Conservation (phyloP, 805 yeast genomes). For the Cyberlindnera euphorbiae region DNA sequence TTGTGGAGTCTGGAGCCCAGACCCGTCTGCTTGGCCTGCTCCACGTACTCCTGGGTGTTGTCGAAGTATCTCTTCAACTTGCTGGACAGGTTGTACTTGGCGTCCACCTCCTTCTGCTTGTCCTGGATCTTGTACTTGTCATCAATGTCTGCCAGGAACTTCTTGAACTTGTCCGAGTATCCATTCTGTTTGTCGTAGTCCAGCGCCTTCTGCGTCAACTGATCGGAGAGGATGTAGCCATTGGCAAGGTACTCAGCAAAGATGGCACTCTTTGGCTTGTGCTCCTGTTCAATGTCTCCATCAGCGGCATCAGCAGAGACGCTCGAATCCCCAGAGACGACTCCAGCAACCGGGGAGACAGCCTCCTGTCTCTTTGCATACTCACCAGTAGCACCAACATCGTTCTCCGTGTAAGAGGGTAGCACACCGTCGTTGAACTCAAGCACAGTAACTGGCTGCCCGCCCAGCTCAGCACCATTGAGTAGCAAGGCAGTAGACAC, state of each 20-base stretch:
- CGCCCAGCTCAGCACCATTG: constrained; percentile 70
- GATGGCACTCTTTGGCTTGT: constrained; percentile 70
- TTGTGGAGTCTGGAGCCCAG: constrained; percentile 55
- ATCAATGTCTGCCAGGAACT: constrained; percentile 52
- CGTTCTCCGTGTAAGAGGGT: constrained; percentile 19
- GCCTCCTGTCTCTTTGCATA: constrained; percentile 6
- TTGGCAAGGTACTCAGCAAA: constrained; percentile 70
- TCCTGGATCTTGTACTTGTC: constrained; percentile 52
- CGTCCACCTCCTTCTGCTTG: constrained; percentile 35
- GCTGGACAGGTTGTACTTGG: constrained; percentile 37
- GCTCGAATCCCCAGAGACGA: constrained; percentile 10
- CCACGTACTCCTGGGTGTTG: constrained; percentile 15
- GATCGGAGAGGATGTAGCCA: constrained; percentile 68
- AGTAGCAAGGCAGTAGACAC: constrained; percentile 65
- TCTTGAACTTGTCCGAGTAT: constrained; percentile 47
- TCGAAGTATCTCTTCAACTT: constrained; percentile 33
- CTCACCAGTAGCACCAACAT: constrained; percentile 6
- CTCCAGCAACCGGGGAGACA: constrained; percentile 9
- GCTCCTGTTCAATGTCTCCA: constrained; percentile 69
- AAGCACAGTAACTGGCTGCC: constrained; percentile 45
- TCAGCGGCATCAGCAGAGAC: constrained; percentile 12
- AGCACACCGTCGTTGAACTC: constrained; percentile 23
- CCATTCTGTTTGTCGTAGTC: constrained; percentile 65
- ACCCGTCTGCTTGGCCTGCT: constrained; percentile 30
- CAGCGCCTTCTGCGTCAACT: constrained; percentile 54